A percentile compares a stretch with the other conserved stretches of the same genome.
Evolutionary conservation across 2,329 filamentous ascomycete species (phyloP).

Genomic region (Aspergillus sp.): DNA sequence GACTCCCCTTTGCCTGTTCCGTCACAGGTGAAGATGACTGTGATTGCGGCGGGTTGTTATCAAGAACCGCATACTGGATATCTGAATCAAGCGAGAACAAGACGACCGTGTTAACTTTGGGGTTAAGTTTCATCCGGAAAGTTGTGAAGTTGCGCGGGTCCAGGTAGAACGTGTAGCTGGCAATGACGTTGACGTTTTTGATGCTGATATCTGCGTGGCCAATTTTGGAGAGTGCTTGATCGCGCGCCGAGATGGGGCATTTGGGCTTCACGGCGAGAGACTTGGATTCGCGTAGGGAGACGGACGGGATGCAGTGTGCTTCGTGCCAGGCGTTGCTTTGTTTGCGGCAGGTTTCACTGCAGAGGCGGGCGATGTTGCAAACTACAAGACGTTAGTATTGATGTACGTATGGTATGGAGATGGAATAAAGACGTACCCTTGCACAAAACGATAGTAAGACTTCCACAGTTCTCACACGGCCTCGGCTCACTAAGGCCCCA

Average conservation of each 20-base stretch:
- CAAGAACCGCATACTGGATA: slow-evolving; percentile 25
- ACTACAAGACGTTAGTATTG: slow-evolving; percentile 12
- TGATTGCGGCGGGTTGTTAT: slow-evolving; percentile 1
- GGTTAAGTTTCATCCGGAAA: slow-evolving; percentile 32
- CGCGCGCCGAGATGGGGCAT: slow-evolving; percentile 23
- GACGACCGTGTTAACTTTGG: slow-evolving; percentile 27
- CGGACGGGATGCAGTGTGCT: slow-evolving; percentile 28
- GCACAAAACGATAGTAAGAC: slow-evolving; percentile 24
- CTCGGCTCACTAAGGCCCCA: slow-evolving; percentile 27
- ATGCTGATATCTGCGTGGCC: slow-evolving; percentile 4
- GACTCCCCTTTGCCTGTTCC: background rate
- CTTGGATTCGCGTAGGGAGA: slow-evolving; percentile 31
- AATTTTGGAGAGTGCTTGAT: slow-evolving; percentile 29
- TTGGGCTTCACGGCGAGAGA: slow-evolving; percentile 29
- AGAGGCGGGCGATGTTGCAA: slow-evolving; percentile 32
- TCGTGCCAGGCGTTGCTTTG: slow-evolving; percentile 14
- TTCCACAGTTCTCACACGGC: slow-evolving; percentile 23
- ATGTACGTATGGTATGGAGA: background rate
- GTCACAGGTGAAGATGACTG: background rate
- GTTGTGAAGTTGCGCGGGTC: slow-evolving; percentile 35
- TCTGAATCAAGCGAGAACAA: slow-evolving; percentile 29
- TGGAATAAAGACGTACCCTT: slow-evolving; percentile 21
- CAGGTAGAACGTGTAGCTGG: slow-evolving; percentile 30
- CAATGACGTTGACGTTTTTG: slow-evolving; percentile 20
- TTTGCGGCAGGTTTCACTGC: slow-evolving; percentile 28